Evolutionary conservation across 2,329 filamentous ascomycete species (phyloP).

Genomic region (Aspergillus awamori): DNA sequence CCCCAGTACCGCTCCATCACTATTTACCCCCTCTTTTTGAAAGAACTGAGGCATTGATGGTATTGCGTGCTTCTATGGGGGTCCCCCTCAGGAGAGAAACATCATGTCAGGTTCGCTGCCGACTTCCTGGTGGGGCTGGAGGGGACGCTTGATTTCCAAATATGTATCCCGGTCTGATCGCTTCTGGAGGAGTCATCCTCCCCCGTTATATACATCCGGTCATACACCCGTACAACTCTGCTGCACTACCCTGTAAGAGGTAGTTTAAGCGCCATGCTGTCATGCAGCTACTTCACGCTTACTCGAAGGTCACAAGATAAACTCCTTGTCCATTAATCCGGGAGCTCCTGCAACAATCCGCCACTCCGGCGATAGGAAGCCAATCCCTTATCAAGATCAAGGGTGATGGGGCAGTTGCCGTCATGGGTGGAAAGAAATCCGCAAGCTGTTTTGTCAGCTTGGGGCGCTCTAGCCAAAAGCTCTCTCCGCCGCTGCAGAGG

Average conservation of each 20-base stretch:
- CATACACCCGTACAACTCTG: conserved; percentile 4
- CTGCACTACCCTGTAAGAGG: conserved; percentile 6
- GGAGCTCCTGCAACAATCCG: neutral
- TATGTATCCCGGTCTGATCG: conserved; percentile 37
- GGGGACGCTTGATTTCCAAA: conserved; percentile 35
- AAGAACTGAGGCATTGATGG: neutral
- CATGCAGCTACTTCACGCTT: conserved; percentile 4
- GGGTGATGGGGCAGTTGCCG: conserved; percentile 14
- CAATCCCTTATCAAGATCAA: neutral
- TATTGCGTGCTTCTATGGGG: neutral
- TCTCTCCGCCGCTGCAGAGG: conserved; percentile 4
- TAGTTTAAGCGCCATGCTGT: conserved; percentile 5
- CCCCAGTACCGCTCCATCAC: neutral
- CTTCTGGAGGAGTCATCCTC: conserved; percentile 9
- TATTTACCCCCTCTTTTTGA: neutral
- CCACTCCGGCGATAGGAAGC: neutral
- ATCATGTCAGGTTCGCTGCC: conserved; percentile 27
- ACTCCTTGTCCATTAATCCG: neutral
- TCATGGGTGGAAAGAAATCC: conserved; percentile 15
- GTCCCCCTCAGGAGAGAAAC: conserved; percentile 4
- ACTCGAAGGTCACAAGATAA: conserved; percentile 1
- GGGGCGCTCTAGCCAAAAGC: conserved; percentile 18
- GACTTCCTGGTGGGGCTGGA: conserved; percentile 32
- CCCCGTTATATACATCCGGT: conserved; percentile 9
- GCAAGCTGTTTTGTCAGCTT: conserved; percentile 23